Conservation (phyloP, 2,329 filamentous ascomycete species). For the Xylaria sp. region DNA sequence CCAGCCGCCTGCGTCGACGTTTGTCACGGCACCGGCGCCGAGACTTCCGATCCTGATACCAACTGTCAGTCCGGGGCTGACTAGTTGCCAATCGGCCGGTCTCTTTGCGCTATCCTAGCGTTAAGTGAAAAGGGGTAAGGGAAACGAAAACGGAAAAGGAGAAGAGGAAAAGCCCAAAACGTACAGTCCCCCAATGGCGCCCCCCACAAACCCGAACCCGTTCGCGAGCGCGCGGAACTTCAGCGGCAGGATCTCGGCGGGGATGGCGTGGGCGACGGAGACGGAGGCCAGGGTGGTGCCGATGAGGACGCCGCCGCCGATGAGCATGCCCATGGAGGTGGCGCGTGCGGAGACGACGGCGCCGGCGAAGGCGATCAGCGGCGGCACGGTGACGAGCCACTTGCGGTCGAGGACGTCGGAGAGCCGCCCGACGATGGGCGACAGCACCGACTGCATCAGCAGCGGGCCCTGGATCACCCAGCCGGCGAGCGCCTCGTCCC, state of each 20-base stretch:
- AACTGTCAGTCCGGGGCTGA: no score
- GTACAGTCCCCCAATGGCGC: conserved; percentile 55
- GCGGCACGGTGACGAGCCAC: conserved; percentile 53
- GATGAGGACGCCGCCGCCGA: conserved; percentile 60
- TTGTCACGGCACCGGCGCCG: conserved; percentile 55
- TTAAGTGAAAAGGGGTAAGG: no score
- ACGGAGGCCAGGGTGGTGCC: conserved; percentile 57
- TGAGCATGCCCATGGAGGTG: conserved; percentile 57
- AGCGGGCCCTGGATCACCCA: conserved; percentile 50
- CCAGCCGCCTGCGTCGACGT: conserved; percentile 51
- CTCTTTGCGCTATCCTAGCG: no score
- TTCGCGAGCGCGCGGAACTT: conserved; percentile 61
- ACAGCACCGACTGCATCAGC: conserved; percentile 59
- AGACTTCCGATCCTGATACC: conserved; percentile 52
- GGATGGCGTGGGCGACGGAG: conserved; percentile 58
- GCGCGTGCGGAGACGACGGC: conserved; percentile 58
- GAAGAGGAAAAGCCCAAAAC: conserved; percentile 31
- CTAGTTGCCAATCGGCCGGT: no score
- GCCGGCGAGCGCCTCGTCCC: not conserved
- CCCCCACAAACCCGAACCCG: conserved; percentile 54
- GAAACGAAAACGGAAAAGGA: not conserved
- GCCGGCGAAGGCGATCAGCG: conserved; percentile 56
- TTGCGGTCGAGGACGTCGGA: conserved; percentile 61
- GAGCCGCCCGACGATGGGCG: conserved; percentile 57
- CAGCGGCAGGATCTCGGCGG: conserved; percentile 57